Base-by-base conservation (phyloP, 2,329 filamentous ascomycete genomes). In the Sporothrix phasma region DNA sequence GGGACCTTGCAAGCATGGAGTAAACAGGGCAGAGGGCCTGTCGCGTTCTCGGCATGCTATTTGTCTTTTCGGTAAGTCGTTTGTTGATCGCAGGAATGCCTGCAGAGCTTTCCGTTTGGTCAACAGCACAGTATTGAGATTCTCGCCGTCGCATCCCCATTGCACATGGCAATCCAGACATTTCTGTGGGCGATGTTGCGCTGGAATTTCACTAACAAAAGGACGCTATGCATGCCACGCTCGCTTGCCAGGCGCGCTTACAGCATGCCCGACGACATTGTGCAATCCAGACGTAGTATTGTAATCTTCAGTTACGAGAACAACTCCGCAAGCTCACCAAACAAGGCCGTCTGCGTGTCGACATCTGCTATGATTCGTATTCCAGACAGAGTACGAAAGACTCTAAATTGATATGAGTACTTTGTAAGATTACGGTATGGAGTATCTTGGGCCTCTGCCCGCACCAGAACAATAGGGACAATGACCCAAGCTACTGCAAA, bases 211-310 rank as follows among this genome's bases (percentile, higher is more conserved):
- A 59, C 37, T 45, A n/a, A 43, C 54, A 56, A 15, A n/a, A 26
- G 24, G 15, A 58, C 24, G 15, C 41, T 41, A 59, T 59, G 54
- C 54, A 59, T 45, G 54, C 54, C 54, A 59, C 54, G 37, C 54
- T 22, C 37, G 54, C 54, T 39, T 43, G 31, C 22, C 24, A 13
- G 39, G 39, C 54, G 37, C 54, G 54, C 19, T 17, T n/a, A 34
- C 29, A 11, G 54, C 54, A 59, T 59, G 37, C 54, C 54, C 19
- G 31, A n/a, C 19, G n/a, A 15, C 31, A 31, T 6, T 11, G 31
- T 29, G 51, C n/a, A 24, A 56, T 39, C 34, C 13, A 8, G 13
- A 6, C 11, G 31, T 56, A 19, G 24, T 56, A n/a, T 56, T 56
- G 31, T 39, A 39, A 7, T 22, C 15, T 19, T n/a, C 5, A 8